Percentiles rank a stretch among this genome's conserved stretches.
These are phyloP conservation scores for Naegleria fowleri DNA, from an alignment of 208 protist species.

Conservation along the genomic window DNA sequence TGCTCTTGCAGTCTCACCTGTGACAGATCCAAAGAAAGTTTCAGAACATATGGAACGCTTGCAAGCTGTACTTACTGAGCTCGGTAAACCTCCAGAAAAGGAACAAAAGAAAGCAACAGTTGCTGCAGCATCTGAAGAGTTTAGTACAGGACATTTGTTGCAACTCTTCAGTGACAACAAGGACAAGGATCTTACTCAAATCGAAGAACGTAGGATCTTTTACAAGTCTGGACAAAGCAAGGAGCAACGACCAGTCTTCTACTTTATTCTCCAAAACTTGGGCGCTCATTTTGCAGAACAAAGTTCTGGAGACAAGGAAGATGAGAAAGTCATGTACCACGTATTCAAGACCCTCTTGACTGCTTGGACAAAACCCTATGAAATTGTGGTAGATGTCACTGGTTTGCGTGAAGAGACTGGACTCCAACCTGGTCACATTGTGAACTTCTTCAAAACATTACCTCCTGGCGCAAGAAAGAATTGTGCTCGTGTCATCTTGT, in stretches of 20 bases:
- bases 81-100: conserved; percentile 15
- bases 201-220: conserved; percentile 10
- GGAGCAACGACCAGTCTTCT: neutral
- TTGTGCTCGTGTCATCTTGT: neutral
- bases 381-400: conserved; percentile 1
- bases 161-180: neutral
- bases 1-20: neutral
- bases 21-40: neutral
- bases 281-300: neutral
- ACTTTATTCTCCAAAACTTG: neutral
- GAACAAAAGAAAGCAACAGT: neutral
- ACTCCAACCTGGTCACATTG: neutral
- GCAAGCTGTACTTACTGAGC: neutral
- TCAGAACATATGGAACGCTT: neutral
- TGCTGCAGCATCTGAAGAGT: neutral
- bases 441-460: neutral
- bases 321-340: neutral
- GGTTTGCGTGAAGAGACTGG: neutral
- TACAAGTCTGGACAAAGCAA: neutral
- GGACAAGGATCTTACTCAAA: neutral
- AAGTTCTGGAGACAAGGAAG: neutral
- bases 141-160: neutral
- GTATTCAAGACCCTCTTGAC: neutral
- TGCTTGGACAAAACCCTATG: neutral
- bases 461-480: conserved; percentile 12